Percentiles rank a stretch among this genome's conserved stretches.
Conservation (phyloP, 2,329 filamentous ascomycete species). For the Fusarium camptoceras region DNA sequence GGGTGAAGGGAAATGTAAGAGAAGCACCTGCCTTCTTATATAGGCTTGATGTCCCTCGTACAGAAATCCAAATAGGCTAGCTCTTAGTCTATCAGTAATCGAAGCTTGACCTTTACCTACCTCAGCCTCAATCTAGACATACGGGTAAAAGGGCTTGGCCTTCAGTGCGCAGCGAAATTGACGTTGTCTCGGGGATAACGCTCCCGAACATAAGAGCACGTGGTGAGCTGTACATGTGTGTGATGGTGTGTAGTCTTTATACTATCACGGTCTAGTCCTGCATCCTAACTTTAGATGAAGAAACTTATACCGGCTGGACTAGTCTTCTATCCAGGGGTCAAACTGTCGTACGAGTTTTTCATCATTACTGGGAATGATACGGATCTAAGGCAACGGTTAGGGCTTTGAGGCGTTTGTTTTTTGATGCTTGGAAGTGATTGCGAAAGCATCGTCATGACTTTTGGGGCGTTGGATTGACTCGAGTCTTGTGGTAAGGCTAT, state of each 20-base stretch:
- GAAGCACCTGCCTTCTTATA: background rate
- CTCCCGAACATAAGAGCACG: background rate
- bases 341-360: background rate
- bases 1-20: background rate
- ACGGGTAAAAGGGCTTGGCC: background rate
- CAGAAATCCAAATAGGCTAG: background rate
- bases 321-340: background rate
- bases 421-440: background rate
- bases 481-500: background rate
- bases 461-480: background rate
- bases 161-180: background rate
- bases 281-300: background rate
- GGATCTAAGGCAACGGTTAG: background rate
- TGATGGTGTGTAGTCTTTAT: background rate
- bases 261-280: background rate
- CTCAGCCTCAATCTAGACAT: background rate
- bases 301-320: background rate
- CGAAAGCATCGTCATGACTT: background rate
- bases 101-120: background rate
- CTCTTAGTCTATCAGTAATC: background rate
- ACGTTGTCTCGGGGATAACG: background rate
- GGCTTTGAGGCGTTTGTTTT: background rate
- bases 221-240: background rate
- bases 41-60: background rate
- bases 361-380: background rate